Base-by-base conservation (phyloP, 176 grass and related monocot species). In the Cenchrus americanus region DNA sequence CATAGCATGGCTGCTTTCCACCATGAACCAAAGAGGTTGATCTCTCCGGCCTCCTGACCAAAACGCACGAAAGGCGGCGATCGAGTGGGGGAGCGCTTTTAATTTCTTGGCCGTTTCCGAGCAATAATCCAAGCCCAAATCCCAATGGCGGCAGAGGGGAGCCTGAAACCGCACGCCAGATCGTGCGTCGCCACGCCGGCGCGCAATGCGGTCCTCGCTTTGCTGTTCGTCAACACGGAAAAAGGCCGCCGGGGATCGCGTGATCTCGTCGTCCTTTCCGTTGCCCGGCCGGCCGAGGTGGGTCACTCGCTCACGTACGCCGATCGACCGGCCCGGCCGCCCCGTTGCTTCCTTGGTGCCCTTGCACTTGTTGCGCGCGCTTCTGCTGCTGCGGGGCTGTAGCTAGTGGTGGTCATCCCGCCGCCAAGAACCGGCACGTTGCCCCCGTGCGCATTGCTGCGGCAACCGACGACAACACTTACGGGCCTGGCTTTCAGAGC, bases 161-260 rank as follows among this genome's bases (percentile, higher is more conserved):
- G 69, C 69, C 44, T 49, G 9, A 37, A 73, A 47, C 55, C 15
- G 32, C 53, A 43, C 3, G 61, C 61, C 60, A 14, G 48, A 66
- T 79, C 54, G 34, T 43, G 74, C 26, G 62, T 14, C 66, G 44
- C 44, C 61, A 34, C 24, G 47, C n/a, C n/a, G n/a, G n/a, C n/a
- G n/a, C n/a, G n/a, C n/a, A n/a, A n/a, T n/a, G n/a, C n/a, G n/a
- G n/a, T n/a, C 17, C 44, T 79, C 5, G 44, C 17, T 34, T 34
- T 40, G 50, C 52, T 55, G 10, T 10, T 76, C 32, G 52, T 42
- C 73, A 76, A 76, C 73, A 76, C 52, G 50, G 12, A 21, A 74
- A 74, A 21, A 48, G 1, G 58, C n/a, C 24, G 23, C 11, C 11
- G 9, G 14, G 22, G 30, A 53, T 12, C 27, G 15, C 15, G 49